Base-by-base conservation (phyloP, 2,329 filamentous ascomycete species). In the Fusarium ramigenum region DNA sequence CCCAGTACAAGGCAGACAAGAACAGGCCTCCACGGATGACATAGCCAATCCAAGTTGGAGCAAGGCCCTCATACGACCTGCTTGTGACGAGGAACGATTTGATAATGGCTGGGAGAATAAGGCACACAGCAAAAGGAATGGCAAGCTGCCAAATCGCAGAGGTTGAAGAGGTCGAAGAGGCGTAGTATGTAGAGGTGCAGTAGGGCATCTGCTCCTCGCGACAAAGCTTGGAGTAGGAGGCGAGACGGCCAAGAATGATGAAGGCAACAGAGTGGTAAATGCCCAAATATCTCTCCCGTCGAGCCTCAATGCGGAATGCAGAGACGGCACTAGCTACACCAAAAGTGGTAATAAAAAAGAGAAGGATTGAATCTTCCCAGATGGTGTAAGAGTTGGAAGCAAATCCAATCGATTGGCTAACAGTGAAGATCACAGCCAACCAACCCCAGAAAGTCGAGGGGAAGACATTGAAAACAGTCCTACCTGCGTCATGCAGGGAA, bases 161-260 rank as follows among this genome's bases (percentile, higher is more conserved):
- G 2, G 95, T 98, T 0, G 96, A 98, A 1, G 96, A 97, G 6
- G 92, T 93, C 15, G 92, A 90, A 1, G 96, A 98, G 9, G 95
- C 93, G 80, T 99, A 99, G 84, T 98, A 99, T 0, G 96, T 98
- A 4, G 96, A 97, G 60, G 90, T 91, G 85, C 96, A 99, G 84
- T 93, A 97, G 0, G 96, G 96, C 94, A 98, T 98, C 84, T 99
- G 96, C 84, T 99, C 96, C 82, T 99, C 96, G 65, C 96, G 92
- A 80, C 96, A 99, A 25, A 99, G 90, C 74, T 95, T 93, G 15
- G 96, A 98, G 74, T 96, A 91, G 2, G 95, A 97, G 2, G 95
- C 93, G 7, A 96, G 61, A 60, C 96, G 91, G 19, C 92, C 92
- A 18, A 98, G 87, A 9, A 94, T 80, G 63, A 96, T 86, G 79